Evolutionary conservation across 192 early-diverging fungal genomes (phyloP), one percentile per base, ranked within the genome.

Genomic region (Helicostylum pulchrum): DNA sequence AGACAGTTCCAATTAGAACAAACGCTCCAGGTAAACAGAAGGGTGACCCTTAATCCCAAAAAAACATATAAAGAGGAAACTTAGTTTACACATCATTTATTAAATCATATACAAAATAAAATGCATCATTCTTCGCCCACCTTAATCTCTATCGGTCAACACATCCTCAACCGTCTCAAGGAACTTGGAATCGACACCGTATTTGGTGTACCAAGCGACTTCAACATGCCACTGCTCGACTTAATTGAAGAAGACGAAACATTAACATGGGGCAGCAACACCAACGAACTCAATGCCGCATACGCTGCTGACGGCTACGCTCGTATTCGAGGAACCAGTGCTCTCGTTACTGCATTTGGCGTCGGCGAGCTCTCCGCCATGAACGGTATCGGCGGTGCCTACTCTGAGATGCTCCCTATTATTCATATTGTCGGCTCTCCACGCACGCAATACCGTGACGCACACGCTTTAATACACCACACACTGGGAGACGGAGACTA

Each of bases 351-450:
- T 26, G 26, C 26, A 2, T 26, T 26, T 26, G 26, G 26, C 2
- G 77, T 78, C 12, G 77, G 77, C 7, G 77, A 78, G 58, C 44
- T 78, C 42, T 65, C 61, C 17, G 65, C 70, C 17, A 57, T 70
- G 2, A 78, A 78, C 57, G 77, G 69, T 53, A 71, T 67, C 45
- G 78, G 75, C 39, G 78, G 78, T 17, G 75, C 76, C 7, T 66
- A 59, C 20, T 58, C 76, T 36, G 78, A 80, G 64, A 66, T 78
- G 69, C 69, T 80, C 0, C 76, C 78, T 0, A 76, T 80, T 11
- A 62, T 80, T 11, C 78, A 80, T 71, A 78, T 80, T 50, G 78
- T 78, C 23, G 78, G 78, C 14, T 72, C 76, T 15, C 78, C 78
- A 7, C 59, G 44, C 6, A 80, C 78, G 12, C 57, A 68, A 36